Base-by-base conservation (phyloP, 768 basidiomycete genomes). In the Mycena vulgaris region DNA sequence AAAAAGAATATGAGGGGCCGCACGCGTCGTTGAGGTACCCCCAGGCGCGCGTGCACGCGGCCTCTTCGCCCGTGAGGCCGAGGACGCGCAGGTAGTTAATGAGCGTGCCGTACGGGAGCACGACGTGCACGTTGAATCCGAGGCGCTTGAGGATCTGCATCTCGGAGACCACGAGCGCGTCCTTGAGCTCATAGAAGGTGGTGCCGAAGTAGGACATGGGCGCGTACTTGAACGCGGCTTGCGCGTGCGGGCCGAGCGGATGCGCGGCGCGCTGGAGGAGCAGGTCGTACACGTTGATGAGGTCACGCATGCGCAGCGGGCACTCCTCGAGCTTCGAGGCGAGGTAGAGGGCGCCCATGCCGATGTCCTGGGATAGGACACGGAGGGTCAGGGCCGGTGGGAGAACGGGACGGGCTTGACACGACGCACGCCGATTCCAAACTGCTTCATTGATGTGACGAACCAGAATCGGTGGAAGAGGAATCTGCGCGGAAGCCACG, bases 141-240 rank as follows among this genome's bases (percentile, higher is more conserved):
- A 99, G 87, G 27, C 97, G 88, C 81, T 99, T 99, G 72, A 99
- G 86, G 25, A 99, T 89, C 79, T 99, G 98, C 95, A 99, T 99
- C 81, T 99, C 98, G 2, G 93, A 91, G 17, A 97, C 93, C 25
- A 98, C 95, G 56, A 98, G 84, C 9, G 94, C 92, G 77, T 99
- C 98, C 78, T 97, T 98, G 80, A 95, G 86, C 70, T 97, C 95
- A 83, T 98, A 98, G 77, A 97, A 99, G 2, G 90, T 92, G 75
- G 87, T 88, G 17, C 94, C 91, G 79, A 95, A 96, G 81, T 96
- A 97, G 21, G 93, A 91, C 94, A 96, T 97, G 16, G 95, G 92
- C 3, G 86, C 81, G 80, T 96, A 95, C 75, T 87, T 86, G 82
- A 94, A 90, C 16, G 82, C 77, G 25, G 83, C 72, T 63, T 79